Evolutionary conservation across 2,329 filamentous ascomycete species (phyloP).

Genomic region (Claviceps paspali): DNA sequence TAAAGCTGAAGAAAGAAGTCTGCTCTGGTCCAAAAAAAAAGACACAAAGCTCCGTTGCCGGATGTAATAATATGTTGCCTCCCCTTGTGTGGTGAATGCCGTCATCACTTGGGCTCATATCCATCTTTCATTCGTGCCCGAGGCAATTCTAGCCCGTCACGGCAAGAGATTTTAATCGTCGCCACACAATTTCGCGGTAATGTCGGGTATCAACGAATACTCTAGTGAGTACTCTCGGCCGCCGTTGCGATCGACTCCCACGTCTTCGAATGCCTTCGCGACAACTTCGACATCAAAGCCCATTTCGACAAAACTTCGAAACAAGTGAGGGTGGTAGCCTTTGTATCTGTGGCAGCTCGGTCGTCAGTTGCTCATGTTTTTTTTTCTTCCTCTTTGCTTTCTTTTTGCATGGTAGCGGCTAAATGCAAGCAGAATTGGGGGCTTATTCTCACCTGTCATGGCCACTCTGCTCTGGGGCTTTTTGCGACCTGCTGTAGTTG

Average conservation of each 20-base stretch:
- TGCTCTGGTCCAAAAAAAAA: not conserved
- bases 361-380: not conserved
- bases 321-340: constrained; percentile 72
- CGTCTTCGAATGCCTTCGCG: constrained; percentile 65
- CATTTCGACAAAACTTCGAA: constrained; percentile 79
- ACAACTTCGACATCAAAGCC: constrained; percentile 82
- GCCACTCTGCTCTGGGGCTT: constrained; percentile 7
- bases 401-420: too few species aligned
- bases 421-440: too few species aligned
- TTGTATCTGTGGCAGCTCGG: constrained; percentile 44
- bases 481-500: constrained; percentile 20
- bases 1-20: too few species aligned
- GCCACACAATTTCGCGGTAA: constrained; percentile 71
- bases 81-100: not conserved
- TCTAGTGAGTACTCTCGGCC: constrained; percentile 78
- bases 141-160: not conserved
- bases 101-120: not conserved
- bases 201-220: constrained; percentile 78
- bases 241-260: constrained; percentile 64
- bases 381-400: not conserved
- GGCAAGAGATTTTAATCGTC: constrained; percentile 47
- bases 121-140: not conserved
- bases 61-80: constrained; percentile 5
- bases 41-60: constrained; percentile 10
- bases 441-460: constrained; percentile 18